Conservation (phyloP, 441 rosid genomes). For the Gossypium aridum region DNA sequence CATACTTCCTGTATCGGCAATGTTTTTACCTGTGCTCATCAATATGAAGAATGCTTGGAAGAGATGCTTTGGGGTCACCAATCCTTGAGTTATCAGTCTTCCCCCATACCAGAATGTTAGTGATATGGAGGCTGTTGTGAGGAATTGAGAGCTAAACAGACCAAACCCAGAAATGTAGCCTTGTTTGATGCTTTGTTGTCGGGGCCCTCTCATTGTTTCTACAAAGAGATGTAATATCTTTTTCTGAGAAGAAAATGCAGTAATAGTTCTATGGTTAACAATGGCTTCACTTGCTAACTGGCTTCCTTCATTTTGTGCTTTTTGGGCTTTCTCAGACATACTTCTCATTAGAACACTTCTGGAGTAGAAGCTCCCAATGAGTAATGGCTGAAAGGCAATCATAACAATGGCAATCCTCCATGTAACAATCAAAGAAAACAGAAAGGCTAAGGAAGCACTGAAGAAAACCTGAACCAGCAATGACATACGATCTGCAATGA, state of each 20-base stretch:
- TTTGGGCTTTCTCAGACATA: slow-evolving; percentile 49
- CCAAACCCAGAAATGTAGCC: slow-evolving; percentile 56
- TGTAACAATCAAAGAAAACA: slow-evolving; percentile 36
- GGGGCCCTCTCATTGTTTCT: slow-evolving; percentile 49
- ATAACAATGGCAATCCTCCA: slow-evolving; percentile 56
- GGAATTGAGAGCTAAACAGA: slow-evolving; percentile 54
- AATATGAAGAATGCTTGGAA: slow-evolving; percentile 52
- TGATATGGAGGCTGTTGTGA: slow-evolving; percentile 49
- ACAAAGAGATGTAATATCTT: slow-evolving; percentile 41
- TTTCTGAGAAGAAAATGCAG: slow-evolving; percentile 66
- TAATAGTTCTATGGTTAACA: slow-evolving; percentile 60
- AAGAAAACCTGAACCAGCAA: slow-evolving; percentile 49
- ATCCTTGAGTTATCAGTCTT: slow-evolving; percentile 34
- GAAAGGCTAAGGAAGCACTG: slow-evolving; percentile 40
- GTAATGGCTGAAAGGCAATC: slow-evolving; percentile 58
- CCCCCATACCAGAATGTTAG: slow-evolving; percentile 67
- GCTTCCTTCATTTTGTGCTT: slow-evolving; percentile 65
- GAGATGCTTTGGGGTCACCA: slow-evolving; percentile 35
- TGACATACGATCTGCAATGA: slow-evolving; percentile 41
- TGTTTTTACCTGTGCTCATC: slow-evolving; percentile 46
- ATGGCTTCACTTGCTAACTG: slow-evolving; percentile 65
- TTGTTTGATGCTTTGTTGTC: slow-evolving; percentile 47
- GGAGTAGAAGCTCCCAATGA: slow-evolving; percentile 46
- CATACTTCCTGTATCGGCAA: slow-evolving; percentile 66
- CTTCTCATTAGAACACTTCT: slow-evolving; percentile 49